Percentiles rank a stretch among this genome's conserved stretches.
phyloP scores from a whole-genome alignment of 768 basidiomycete genomes.

The Floccularia luteovirens region DNA sequence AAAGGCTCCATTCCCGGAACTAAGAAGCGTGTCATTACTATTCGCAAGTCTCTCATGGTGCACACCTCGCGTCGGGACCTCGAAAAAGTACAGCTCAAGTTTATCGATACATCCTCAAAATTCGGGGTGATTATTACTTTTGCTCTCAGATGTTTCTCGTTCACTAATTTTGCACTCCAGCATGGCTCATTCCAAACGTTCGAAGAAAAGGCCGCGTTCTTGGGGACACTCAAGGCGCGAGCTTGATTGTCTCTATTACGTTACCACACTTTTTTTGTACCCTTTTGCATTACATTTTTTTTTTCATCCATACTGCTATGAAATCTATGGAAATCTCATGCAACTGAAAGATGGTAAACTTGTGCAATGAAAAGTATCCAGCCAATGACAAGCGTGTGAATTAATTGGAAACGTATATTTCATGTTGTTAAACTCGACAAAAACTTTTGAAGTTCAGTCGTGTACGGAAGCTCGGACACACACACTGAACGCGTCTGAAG shows the following conservation, averaged over 20 bases:
- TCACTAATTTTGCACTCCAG: constrained; percentile 25
- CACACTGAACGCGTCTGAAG: constrained; percentile 23
- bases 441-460: neutral
- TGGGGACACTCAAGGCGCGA: constrained; percentile 84
- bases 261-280: constrained; percentile 29
- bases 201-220: constrained; percentile 94
- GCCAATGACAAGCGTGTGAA: neutral
- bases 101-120: constrained; percentile 98
- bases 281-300: constrained; percentile 29
- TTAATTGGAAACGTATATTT: no score
- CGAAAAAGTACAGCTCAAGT: constrained; percentile 97
- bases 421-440: neutral
- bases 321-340: no score
- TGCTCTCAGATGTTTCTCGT: neutral
- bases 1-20: constrained; percentile 95
- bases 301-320: constrained; percentile 1
- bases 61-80: constrained; percentile 94
- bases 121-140: constrained; percentile 73
- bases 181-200: constrained; percentile 96
- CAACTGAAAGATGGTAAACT: no score
- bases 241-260: constrained; percentile 48
- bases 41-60: constrained; percentile 95
- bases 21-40: constrained; percentile 96
- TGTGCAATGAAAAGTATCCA: no score
- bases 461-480: neutral